phyloP scores from a whole-genome alignment of 2,329 filamentous ascomycete species.

The Orbilia quercus region DNA sequence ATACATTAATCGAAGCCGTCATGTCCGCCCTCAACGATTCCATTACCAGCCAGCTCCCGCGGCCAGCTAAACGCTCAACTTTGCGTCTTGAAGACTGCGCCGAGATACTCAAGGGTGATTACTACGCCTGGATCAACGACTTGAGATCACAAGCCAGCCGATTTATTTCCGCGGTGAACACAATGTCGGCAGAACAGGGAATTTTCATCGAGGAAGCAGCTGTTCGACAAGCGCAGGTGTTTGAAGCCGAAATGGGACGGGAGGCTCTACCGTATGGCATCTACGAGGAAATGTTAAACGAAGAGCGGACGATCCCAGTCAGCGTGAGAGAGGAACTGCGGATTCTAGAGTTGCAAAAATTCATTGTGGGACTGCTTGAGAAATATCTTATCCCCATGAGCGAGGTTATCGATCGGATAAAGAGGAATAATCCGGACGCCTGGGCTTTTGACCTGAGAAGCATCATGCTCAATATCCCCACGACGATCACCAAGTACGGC shows the following conservation, averaged over 20 bases:
- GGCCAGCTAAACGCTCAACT: background rate
- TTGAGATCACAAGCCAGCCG: conserved; percentile 2
- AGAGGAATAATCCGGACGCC: background rate
- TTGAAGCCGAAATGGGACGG: background rate
- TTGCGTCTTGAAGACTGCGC: conserved; percentile 4
- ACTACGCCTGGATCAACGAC: conserved; percentile 3
- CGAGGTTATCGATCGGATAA: conserved; percentile 13
- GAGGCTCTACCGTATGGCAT: conserved; percentile 6
- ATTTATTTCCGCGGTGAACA: background rate
- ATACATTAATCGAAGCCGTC: conserved; percentile 5
- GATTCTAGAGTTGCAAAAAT: conserved; percentile 12
- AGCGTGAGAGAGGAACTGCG: conserved; percentile 16
- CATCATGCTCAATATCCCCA: conserved; percentile 14
- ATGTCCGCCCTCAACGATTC: conserved; percentile 1
- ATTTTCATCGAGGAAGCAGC: conserved; percentile 10
- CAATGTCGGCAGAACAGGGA: background rate
- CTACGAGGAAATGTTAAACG: conserved; percentile 5
- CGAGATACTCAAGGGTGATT: conserved; percentile 12
- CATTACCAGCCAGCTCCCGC: background rate
- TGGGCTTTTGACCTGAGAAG: conserved; percentile 16
- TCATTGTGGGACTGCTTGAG: background rate
- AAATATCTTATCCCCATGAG: conserved; percentile 18
- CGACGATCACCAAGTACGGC: conserved; percentile 13
- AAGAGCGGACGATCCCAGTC: background rate
- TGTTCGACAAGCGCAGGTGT: background rate